phyloP scores from a whole-genome alignment of 2,329 filamentous ascomycete genomes.

The Fusarium graminum region DNA sequence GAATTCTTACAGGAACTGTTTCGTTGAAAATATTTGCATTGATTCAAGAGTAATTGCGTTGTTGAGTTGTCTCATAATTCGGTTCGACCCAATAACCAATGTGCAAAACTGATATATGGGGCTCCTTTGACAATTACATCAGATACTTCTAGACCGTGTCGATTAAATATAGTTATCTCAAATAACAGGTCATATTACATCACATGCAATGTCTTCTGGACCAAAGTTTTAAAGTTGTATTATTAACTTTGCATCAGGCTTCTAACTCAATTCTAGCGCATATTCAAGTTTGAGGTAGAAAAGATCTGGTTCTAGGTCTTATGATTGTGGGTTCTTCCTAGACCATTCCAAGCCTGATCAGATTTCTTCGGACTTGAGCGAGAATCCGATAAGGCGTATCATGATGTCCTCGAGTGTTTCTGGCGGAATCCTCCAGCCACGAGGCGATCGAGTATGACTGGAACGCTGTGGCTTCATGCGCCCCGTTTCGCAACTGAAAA shows the following conservation, averaged over 20 bases:
- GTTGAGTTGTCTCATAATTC: conserved; percentile 6
- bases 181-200: background rate
- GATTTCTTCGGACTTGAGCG: conserved; percentile 21
- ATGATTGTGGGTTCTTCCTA: conserved; percentile 10
- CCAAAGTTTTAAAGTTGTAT: background rate
- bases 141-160: conserved; percentile 13
- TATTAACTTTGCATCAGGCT: conserved; percentile 12
- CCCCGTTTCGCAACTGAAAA: conserved; percentile 3
- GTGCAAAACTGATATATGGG: conserved; percentile 18
- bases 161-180: background rate
- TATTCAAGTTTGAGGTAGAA: background rate
- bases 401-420: conserved; percentile 10
- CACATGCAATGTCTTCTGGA: conserved; percentile 2
- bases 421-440: conserved; percentile 28
- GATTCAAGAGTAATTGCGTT: background rate
- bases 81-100: background rate
- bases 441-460: conserved; percentile 7
- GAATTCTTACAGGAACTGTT: conserved; percentile 3
- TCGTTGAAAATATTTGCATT: conserved; percentile 9
- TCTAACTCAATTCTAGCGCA: conserved; percentile 14
- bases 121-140: background rate
- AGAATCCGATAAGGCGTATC: conserved; percentile 5
- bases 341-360: conserved; percentile 16
- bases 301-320: conserved; percentile 6
- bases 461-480: conserved; percentile 24